A percentile compares a stretch with the other conserved stretches of the same genome.
Evolutionary conservation across 1,139 yeast genomes (phyloP).

Genomic region (Kurtzmaniella quercitrusa): DNA sequence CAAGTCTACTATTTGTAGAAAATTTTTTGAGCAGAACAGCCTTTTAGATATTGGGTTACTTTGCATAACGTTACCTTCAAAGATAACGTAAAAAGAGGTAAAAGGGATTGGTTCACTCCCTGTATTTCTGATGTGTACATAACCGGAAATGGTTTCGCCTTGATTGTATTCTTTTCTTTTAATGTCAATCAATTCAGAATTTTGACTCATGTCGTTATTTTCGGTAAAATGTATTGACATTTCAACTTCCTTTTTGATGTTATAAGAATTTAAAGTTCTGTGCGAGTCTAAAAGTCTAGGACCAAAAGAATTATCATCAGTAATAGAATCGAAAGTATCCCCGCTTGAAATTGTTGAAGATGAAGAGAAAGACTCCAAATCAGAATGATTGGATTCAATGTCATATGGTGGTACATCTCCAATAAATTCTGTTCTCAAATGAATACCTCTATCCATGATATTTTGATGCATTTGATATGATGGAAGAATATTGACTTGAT

Average conservation of each 20-base stretch:
- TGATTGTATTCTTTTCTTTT: constrained; percentile 41
- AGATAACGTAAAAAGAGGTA: constrained; percentile 54
- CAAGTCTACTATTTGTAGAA: constrained; percentile 43
- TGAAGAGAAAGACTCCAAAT: background rate
- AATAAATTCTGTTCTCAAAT: constrained; percentile 3
- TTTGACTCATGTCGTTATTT: constrained; percentile 31
- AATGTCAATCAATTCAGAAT: constrained; percentile 14
- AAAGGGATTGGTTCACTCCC: constrained; percentile 40
- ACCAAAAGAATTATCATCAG: background rate
- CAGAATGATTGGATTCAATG: background rate
- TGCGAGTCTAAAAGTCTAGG: constrained; percentile 5
- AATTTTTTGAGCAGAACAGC: constrained; percentile 18
- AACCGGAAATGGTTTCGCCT: constrained; percentile 55
- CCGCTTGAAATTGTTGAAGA: background rate
- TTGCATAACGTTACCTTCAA: constrained; percentile 44
- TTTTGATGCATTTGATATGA: constrained; percentile 9
- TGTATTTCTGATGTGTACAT: constrained; percentile 41
- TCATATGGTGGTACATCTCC: constrained; percentile 4
- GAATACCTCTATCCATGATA: constrained; percentile 2
- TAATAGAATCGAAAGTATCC: background rate
- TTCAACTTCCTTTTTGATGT: constrained; percentile 7
- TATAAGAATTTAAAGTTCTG: background rate
- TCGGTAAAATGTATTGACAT: constrained; percentile 22
- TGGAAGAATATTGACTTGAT: constrained; percentile 4
- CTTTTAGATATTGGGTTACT: constrained; percentile 11